Evolutionary conservation across 225 moss, liverwort and hornwort genomes (phyloP).

Genomic region (Marchantia paleacea): DNA sequence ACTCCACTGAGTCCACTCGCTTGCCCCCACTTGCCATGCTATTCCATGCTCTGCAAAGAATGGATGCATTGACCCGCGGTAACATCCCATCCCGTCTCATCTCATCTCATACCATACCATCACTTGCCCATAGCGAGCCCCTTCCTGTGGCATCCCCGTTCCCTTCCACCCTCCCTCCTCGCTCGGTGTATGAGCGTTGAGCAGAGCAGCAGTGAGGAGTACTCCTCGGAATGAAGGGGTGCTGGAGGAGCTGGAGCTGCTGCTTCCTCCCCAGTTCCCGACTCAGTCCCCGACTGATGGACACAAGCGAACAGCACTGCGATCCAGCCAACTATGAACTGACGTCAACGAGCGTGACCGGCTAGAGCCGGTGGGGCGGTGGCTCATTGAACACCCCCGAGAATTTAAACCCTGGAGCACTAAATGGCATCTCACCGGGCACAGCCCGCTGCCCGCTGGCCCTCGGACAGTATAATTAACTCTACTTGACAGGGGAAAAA

Average conservation of each 20-base stretch:
- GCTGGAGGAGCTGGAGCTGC: too few species aligned
- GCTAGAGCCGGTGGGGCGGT: background rate
- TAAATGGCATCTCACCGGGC: conserved; percentile 9
- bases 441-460: background rate
- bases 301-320: background rate
- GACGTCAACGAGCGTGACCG: background rate
- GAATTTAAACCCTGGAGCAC: conserved; percentile 11
- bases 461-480: background rate
- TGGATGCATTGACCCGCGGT: background rate
- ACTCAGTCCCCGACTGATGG: background rate
- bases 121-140: too few species aligned
- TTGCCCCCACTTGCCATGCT: background rate
- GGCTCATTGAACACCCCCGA: background rate
- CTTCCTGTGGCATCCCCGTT: too few species aligned
- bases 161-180: too few species aligned
- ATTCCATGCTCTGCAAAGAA: too few species aligned
- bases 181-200: too few species aligned
- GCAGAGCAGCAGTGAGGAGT: too few species aligned
- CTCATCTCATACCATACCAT: too few species aligned
- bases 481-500: background rate
- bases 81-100: too few species aligned
- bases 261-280: background rate
- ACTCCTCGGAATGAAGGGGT: too few species aligned
- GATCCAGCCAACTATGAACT: background rate
- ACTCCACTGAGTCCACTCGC: background rate